Evolutionary conservation across 768 basidiomycete species (phyloP), one percentile per base, ranked within the genome.

Genomic region (Naganishia onofrii): DNA sequence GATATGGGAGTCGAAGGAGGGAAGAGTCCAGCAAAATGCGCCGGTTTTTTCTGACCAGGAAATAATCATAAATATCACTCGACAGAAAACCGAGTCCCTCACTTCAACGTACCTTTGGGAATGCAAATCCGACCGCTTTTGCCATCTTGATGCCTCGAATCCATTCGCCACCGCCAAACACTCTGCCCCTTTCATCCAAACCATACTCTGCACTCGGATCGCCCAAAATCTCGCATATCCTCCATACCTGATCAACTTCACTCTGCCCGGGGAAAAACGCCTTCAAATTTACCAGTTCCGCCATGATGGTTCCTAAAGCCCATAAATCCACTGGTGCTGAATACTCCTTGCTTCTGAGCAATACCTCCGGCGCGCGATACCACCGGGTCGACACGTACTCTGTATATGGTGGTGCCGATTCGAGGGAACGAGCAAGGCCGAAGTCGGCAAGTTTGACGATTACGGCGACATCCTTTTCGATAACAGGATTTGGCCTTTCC

Each of bases 321-420:
- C 96, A 99, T 91, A 98, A 93, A 77, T 99, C 96, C 29, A 99
- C 95, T 4, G 96, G 93, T 76, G 90, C 91, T 12, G 92, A 94
- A 78, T 99, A 99, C 80, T 97, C 90, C 68, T 88, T 86, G 76
- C 91, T 92, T 71, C 92, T 85, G 48, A 99, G 85, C 34, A 99
- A 84, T 21, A 99, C 93, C 80, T 99, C 96, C 19, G 96, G 96
- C 0, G 96, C 96, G 69, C 96, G 91, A 82, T 99, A 99, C 96
- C 96, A 99, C 48, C 96, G 86, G n/a, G 96, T 99, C 26, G 93
- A 91, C 46, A 99, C 96, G 78, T 99, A 98, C 83, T 98, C 96
- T 31, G 96, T 98, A 79, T 97, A 99, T 0, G 96, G 96, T 0
- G 96, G 96, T 67, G 84, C 81, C 74, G 91, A 92, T 67, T 84